phyloP scores from a whole-genome alignment of 441 rosid genomes.

The Flueggea neowawraea region DNA sequence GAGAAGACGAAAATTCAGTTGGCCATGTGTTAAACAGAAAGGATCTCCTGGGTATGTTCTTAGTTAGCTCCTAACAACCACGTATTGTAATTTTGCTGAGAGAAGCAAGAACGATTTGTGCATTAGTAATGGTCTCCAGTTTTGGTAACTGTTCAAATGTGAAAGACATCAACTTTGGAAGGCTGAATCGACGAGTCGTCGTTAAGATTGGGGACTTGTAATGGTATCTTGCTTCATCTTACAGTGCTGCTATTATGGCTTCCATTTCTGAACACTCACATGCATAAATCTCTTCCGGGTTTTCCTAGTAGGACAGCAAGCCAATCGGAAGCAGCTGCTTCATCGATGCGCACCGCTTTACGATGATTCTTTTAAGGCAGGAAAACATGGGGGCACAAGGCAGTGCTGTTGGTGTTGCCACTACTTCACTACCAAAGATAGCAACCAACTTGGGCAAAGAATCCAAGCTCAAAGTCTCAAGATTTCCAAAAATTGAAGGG shows the following conservation, averaged over 20 bases:
- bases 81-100: neutral
- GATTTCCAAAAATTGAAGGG: too few species aligned
- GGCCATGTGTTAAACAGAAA: neutral
- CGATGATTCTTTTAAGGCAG: neutral
- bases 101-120: constrained; percentile 9
- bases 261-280: too few species aligned
- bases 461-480: neutral
- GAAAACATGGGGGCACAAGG: neutral
- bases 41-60: neutral
- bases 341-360: neutral
- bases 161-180: constrained; percentile 11
- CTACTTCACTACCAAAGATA: neutral
- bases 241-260: neutral
- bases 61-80: neutral
- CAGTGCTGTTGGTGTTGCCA: too few species aligned
- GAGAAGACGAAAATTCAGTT: neutral
- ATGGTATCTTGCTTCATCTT: neutral
- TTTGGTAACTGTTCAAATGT: neutral
- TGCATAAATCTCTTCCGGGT: too few species aligned
- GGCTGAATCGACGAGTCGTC: neutral
- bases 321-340: constrained; percentile 10
- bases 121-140: constrained; percentile 14
- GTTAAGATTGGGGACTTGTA: too few species aligned
- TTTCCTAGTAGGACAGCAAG: constrained; percentile 11
- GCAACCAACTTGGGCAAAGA: neutral